phyloP scores from a whole-genome alignment of 352 stramenopile genomes.

The Phytophthora hibernalis region DNA sequence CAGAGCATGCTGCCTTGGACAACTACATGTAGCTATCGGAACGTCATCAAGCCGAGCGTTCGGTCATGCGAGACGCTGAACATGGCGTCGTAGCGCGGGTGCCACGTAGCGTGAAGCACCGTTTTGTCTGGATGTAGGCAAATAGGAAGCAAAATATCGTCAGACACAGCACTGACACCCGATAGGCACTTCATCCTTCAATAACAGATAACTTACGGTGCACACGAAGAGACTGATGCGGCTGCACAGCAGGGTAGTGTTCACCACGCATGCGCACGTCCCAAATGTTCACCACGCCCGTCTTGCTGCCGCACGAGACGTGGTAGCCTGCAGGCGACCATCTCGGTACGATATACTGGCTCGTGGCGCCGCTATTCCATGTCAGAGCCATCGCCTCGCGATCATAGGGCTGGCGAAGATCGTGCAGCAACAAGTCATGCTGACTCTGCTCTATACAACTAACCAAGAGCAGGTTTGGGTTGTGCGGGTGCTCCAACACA shows the following conservation, averaged over 20 bases:
- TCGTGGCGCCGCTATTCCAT: constrained; percentile 74
- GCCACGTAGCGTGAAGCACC: constrained; percentile 88
- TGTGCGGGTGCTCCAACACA: constrained; percentile 84
- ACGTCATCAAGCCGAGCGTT: constrained; percentile 79
- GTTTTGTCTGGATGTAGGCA: constrained; percentile 63
- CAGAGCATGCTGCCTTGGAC: background rate
- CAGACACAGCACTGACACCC: constrained; percentile 5
- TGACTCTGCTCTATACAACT: constrained; percentile 71
- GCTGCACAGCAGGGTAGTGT: constrained; percentile 59
- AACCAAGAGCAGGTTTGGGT: constrained; percentile 80
- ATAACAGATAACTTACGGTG: constrained; percentile 66
- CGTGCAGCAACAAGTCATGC: constrained; percentile 79
- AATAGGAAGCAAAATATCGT: constrained; percentile 18
- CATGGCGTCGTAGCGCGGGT: constrained; percentile 84
- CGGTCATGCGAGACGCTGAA: constrained; percentile 88
- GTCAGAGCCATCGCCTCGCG: constrained; percentile 66
- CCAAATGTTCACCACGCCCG: constrained; percentile 76
- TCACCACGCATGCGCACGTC: constrained; percentile 76
- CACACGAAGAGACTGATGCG: constrained; percentile 76
- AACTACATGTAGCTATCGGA: constrained; percentile 45
- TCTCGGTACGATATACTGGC: constrained; percentile 85
- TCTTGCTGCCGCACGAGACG: constrained; percentile 76
- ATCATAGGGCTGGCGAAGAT: constrained; percentile 68
- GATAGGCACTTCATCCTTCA: background rate
- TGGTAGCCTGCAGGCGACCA: constrained; percentile 79